phyloP scores from a whole-genome alignment of 305 asterid genomes.

The Petunia hybrid region DNA sequence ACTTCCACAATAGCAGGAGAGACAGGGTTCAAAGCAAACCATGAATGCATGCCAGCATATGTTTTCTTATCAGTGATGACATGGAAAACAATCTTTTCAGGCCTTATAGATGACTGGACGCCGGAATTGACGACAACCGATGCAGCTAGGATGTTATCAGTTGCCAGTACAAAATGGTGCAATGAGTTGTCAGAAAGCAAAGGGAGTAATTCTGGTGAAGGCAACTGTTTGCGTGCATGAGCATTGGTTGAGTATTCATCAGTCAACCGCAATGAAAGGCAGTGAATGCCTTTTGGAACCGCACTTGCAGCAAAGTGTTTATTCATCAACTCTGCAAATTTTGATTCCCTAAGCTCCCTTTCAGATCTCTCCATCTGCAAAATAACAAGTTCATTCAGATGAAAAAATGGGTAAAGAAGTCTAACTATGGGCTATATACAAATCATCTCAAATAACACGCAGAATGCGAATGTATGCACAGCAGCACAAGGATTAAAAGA shows the following conservation, averaged over 20 bases:
- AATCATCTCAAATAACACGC: neutral
- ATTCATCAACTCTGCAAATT: slow-evolving; percentile 76
- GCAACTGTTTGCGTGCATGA: slow-evolving; percentile 81
- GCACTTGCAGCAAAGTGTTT: slow-evolving; percentile 84
- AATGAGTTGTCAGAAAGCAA: slow-evolving; percentile 82
- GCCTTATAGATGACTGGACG: slow-evolving; percentile 65
- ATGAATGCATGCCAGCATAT: slow-evolving; percentile 86
- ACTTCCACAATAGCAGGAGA: slow-evolving; percentile 87
- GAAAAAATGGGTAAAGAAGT: slow-evolving; percentile 12
- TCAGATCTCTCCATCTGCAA: slow-evolving; percentile 79
- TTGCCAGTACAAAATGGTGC: slow-evolving; percentile 77
- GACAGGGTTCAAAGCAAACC: slow-evolving; percentile 79
- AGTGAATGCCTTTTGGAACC: slow-evolving; percentile 77
- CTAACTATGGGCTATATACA: slow-evolving; percentile 4
- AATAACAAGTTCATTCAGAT: neutral
- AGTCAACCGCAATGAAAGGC: slow-evolving; percentile 74
- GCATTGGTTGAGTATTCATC: slow-evolving; percentile 87
- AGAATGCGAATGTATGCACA: slow-evolving; percentile 14
- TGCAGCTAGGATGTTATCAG: slow-evolving; percentile 89
- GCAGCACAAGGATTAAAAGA: slow-evolving; percentile 15
- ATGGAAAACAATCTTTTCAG: slow-evolving; percentile 77
- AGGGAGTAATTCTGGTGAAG: slow-evolving; percentile 85
- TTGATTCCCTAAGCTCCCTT: slow-evolving; percentile 72
- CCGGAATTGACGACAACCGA: slow-evolving; percentile 76
- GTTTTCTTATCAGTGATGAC: slow-evolving; percentile 90